These are phyloP conservation scores for Paracorniculantispora psalliotae DNA, from an alignment of 2,329 filamentous ascomycete species.

Conservation along the genomic window DNA sequence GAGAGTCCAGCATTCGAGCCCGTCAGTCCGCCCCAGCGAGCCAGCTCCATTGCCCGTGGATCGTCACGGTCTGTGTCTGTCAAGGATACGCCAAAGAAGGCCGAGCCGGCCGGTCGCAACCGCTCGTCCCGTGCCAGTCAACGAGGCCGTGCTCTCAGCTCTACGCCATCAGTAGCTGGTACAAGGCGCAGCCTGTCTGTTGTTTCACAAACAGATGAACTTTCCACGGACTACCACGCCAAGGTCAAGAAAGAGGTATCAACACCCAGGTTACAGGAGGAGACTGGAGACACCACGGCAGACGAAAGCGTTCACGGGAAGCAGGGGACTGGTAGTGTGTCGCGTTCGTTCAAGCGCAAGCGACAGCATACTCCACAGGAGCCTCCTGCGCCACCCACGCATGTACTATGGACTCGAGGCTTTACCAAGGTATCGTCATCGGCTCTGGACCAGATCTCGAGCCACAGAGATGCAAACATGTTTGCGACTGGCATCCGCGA, in stretches of 20 bases:
- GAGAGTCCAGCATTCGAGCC: slow-evolving; percentile 54
- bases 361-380: slow-evolving; percentile 46
- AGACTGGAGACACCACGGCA: slow-evolving; percentile 50
- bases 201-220: slow-evolving; percentile 43
- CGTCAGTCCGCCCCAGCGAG: slow-evolving; percentile 48
- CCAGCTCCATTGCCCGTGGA: slow-evolving; percentile 32
- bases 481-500: slow-evolving; percentile 73
- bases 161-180: slow-evolving; percentile 30
- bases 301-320: slow-evolving; percentile 46
- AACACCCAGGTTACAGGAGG: slow-evolving; percentile 50
- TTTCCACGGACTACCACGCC: slow-evolving; percentile 37
- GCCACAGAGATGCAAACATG: slow-evolving; percentile 73
- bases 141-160: slow-evolving; percentile 29
- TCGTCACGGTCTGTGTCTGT: slow-evolving; percentile 23
- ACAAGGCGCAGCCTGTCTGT: slow-evolving; percentile 42
- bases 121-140: slow-evolving; percentile 34
- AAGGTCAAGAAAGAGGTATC: slow-evolving; percentile 55
- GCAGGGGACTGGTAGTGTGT: slow-evolving; percentile 32
- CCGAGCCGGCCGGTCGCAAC: slow-evolving; percentile 20
- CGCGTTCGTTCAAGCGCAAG: slow-evolving; percentile 50
- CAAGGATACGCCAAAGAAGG: slow-evolving; percentile 18
- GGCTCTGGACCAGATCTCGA: slow-evolving; percentile 70
- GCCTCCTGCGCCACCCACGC: slow-evolving; percentile 52
- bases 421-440: slow-evolving; percentile 69
- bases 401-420: slow-evolving; percentile 71